phyloP scores from a whole-genome alignment of 345 rosid genomes.

The Odontarrhena argentea region DNA sequence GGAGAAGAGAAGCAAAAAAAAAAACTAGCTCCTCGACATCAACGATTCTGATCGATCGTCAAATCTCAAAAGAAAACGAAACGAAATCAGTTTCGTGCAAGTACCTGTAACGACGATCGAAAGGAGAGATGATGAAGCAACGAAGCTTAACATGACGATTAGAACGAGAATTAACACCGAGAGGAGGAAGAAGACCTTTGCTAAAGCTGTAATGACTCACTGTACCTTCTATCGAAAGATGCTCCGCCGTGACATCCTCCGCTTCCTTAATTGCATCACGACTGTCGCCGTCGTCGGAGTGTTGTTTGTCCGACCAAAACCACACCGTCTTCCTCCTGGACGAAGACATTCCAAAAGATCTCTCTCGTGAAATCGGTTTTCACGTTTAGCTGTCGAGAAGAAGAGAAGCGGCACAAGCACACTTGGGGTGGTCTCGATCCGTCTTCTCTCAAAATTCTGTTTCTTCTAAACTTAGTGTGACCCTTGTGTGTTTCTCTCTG shows the following conservation, averaged over 20 bases:
- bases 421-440: no score
- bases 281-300: neutral
- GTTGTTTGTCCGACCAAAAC: conserved; percentile 36
- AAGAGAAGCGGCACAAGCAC: conserved; percentile 15
- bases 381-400: conserved; percentile 34
- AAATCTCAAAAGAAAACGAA: neutral
- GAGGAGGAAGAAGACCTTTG: conserved; percentile 69
- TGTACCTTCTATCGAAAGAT: conserved; percentile 47
- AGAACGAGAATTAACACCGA: conserved; percentile 52
- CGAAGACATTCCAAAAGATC: conserved; percentile 20
- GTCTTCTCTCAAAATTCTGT: no score
- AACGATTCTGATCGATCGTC: neutral
- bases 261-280: conserved; percentile 18
- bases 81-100: neutral
- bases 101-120: conserved; percentile 67
- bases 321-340: conserved; percentile 28
- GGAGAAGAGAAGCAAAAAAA: neutral
- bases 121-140: conserved; percentile 66
- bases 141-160: conserved; percentile 48
- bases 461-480: no score
- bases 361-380: neutral
- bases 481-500: no score
- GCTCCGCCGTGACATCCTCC: conserved; percentile 20
- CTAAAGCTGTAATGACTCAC: conserved; percentile 61
- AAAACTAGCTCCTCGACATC: neutral